phyloP scores from a whole-genome alignment of 1,284 basidiomycete species.

The Fistulina hepatica region DNA sequence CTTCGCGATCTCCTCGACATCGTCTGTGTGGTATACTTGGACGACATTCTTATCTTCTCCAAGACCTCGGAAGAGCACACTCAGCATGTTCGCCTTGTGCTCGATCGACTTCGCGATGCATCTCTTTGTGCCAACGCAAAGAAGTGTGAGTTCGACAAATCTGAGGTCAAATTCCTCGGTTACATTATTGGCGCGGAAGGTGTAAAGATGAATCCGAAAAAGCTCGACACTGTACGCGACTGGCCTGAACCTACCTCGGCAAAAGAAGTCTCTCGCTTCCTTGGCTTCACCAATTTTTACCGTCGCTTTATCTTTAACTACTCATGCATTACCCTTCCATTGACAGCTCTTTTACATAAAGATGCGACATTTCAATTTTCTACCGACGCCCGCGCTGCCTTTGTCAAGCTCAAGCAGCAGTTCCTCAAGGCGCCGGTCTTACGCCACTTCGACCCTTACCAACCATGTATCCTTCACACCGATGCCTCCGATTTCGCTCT shows the following conservation, averaged over 20 bases:
- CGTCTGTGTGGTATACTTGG: constrained; percentile 21
- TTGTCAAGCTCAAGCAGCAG: constrained; percentile 25
- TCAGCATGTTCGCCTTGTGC: constrained; percentile 5
- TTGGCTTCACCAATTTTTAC: constrained; percentile 32
- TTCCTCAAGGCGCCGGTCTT: constrained; percentile 24
- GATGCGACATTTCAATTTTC: constrained; percentile 20
- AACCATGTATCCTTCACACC: constrained; percentile 33
- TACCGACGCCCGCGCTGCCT: constrained; percentile 26
- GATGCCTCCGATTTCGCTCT: constrained; percentile 24
- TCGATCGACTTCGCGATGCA: constrained; percentile 13
- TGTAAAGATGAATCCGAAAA: constrained; percentile 18
- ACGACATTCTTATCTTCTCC: constrained; percentile 23
- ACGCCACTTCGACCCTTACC: constrained; percentile 23
- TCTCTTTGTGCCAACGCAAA: constrained; percentile 17
- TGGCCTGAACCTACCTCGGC: constrained; percentile 24
- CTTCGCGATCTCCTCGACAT: no score
- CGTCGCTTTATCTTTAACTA: constrained; percentile 28
- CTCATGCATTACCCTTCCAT: constrained; percentile 21
- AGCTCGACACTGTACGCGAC: constrained; percentile 17
- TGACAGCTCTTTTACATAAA: constrained; percentile 22
- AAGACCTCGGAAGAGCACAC: constrained; percentile 17
- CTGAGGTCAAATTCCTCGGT: constrained; percentile 22
- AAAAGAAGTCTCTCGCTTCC: constrained; percentile 30
- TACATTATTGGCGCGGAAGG: constrained; percentile 22
- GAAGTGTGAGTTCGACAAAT: constrained; percentile 26